These are phyloP conservation scores for Colletotrichum camelliae DNA, from an alignment of 2,329 filamentous ascomycete genomes.

Conservation along the genomic window DNA sequence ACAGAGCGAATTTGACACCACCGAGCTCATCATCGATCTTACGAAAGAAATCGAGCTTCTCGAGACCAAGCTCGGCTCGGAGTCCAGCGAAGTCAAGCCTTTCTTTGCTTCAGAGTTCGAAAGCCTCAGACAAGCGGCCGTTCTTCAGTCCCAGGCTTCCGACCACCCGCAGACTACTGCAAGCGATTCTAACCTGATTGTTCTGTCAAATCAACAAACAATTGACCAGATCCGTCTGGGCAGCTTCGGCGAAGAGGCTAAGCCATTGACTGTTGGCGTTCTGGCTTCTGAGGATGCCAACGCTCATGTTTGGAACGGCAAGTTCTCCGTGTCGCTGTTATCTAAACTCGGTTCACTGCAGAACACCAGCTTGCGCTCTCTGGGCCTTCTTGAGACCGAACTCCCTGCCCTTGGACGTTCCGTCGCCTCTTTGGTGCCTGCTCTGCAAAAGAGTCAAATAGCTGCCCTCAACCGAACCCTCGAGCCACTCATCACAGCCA, in stretches of 20 bases:
- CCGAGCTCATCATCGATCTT: constrained; percentile 55
- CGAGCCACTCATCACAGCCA: constrained; percentile 46
- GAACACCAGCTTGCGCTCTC: constrained; percentile 61
- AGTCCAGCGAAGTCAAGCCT: constrained; percentile 47
- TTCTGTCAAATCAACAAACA: constrained; percentile 54
- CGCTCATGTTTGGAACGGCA: constrained; percentile 42
- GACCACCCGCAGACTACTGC: neutral
- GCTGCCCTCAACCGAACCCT: constrained; percentile 54
- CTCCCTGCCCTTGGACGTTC: constrained; percentile 65
- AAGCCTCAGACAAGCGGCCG: constrained; percentile 56
- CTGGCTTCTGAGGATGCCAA: constrained; percentile 10
- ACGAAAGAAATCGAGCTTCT: constrained; percentile 56
- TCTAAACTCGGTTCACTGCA: constrained; percentile 56
- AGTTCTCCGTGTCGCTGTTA: constrained; percentile 53
- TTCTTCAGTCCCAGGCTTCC: constrained; percentile 40
- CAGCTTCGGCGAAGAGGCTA: constrained; percentile 8
- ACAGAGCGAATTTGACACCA: constrained; percentile 44
- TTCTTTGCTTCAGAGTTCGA: constrained; percentile 64
- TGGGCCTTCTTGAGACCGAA: constrained; percentile 70
- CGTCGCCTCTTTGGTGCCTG: constrained; percentile 52
- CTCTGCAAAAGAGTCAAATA: constrained; percentile 57
- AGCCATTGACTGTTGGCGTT: constrained; percentile 7
- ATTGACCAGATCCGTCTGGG: constrained; percentile 46
- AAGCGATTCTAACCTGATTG: constrained; percentile 44
- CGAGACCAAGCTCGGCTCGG: constrained; percentile 49